A percentile compares a stretch with the other conserved stretches of the same genome.
These are phyloP conservation scores for Nothopassalora personata DNA, from an alignment of 2,329 filamentous ascomycete species.

Conservation along the genomic window DNA sequence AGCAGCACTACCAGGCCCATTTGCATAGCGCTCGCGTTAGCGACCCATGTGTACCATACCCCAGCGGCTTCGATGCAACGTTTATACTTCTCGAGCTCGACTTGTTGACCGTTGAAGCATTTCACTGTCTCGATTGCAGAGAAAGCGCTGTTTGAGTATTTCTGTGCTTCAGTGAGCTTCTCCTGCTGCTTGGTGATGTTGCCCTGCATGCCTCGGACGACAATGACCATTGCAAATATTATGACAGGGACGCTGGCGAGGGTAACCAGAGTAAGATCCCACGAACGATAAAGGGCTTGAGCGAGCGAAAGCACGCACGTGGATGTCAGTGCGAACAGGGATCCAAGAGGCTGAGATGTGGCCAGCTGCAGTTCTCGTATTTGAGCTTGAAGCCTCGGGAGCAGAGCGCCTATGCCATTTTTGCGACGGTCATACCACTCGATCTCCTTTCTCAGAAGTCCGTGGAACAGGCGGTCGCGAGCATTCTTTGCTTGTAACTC, in stretches of 20 bases:
- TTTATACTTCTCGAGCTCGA: constrained; percentile 64
- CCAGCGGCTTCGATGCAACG: constrained; percentile 54
- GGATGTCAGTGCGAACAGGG: constrained; percentile 59
- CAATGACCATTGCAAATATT: constrained; percentile 52
- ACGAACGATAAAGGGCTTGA: constrained; percentile 73
- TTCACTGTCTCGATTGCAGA: constrained; percentile 80
- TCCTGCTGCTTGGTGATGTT: constrained; percentile 65
- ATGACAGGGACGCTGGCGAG: constrained; percentile 68
- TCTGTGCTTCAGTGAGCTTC: constrained; percentile 65
- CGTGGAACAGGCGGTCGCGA: constrained; percentile 60
- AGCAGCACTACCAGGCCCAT: constrained; percentile 69
- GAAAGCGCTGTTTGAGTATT: constrained; percentile 64
- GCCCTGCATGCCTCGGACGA: constrained; percentile 57
- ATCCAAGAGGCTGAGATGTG: constrained; percentile 72
- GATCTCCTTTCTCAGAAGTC: constrained; percentile 67
- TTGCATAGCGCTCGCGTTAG: constrained; percentile 64
- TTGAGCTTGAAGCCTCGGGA: constrained; percentile 72
- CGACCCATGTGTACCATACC: constrained; percentile 61
- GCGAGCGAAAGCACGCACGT: constrained; percentile 60
- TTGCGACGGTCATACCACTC: constrained; percentile 73
- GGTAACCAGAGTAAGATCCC: constrained; percentile 76
- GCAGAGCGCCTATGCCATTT: constrained; percentile 65
- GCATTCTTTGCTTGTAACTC: constrained; percentile 69
- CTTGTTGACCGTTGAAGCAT: constrained; percentile 68
- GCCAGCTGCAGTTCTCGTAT: constrained; percentile 75